Evolutionary conservation across 2,329 filamentous ascomycete genomes (phyloP).

Genomic region (Aspergillus persii): DNA sequence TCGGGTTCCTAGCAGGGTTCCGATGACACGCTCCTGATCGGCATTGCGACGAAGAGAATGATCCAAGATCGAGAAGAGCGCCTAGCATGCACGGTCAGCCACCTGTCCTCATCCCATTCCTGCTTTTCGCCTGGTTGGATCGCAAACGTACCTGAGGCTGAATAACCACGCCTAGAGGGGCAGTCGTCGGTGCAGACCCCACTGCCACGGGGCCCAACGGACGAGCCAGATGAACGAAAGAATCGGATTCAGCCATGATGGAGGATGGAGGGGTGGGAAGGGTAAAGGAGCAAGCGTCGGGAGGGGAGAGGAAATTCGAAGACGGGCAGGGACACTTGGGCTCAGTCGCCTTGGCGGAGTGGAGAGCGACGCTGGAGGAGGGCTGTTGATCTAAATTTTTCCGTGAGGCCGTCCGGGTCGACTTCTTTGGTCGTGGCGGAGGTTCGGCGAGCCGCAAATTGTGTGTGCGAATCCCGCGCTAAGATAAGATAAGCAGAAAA

Average conservation of each 20-base stretch:
- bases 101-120: background rate
- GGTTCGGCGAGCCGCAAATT: conserved; percentile 33
- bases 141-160: conserved; percentile 76
- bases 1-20: conserved; percentile 86
- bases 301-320: background rate
- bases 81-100: conserved; percentile 39
- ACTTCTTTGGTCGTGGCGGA: conserved; percentile 15
- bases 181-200: conserved; percentile 78
- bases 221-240: conserved; percentile 91
- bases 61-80: conserved; percentile 70
- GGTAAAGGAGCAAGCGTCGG: background rate
- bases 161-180: conserved; percentile 89
- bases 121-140: background rate
- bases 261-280: conserved; percentile 31
- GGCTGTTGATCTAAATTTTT: conserved; percentile 20
- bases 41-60: conserved; percentile 89
- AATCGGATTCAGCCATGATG: conserved; percentile 80
- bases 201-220: conserved; percentile 80
- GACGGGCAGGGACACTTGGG: background rate
- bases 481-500: conserved; percentile 45
- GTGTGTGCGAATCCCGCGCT: conserved; percentile 49
- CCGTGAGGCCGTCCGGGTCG: conserved; percentile 29
- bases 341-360: conserved; percentile 31
- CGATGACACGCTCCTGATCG: conserved; percentile 93
- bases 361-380: conserved; percentile 22